Conservation (phyloP, 1,284 basidiomycete genomes). For the Jaminaea rosea region DNA sequence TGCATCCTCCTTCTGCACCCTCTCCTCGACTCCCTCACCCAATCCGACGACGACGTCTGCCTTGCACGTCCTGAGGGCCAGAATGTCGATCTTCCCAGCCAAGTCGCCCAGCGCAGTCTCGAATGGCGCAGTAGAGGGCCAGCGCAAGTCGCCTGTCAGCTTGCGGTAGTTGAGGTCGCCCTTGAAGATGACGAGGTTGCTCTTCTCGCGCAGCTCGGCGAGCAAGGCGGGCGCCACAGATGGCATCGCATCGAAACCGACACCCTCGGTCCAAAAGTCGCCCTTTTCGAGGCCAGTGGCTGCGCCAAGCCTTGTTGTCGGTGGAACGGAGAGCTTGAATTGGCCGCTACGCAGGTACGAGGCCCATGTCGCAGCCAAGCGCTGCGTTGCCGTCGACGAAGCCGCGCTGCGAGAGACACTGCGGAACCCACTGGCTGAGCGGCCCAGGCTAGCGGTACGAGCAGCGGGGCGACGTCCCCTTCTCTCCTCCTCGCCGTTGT, state of each 20-base stretch:
- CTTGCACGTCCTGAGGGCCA: slow-evolving; percentile 86
- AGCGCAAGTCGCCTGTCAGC: slow-evolving; percentile 62
- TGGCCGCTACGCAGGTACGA: slow-evolving; percentile 60
- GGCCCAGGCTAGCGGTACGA: background rate
- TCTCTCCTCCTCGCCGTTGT: slow-evolving; percentile 1
- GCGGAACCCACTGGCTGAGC: background rate
- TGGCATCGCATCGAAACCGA: slow-evolving; percentile 18
- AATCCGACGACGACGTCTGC: slow-evolving; percentile 58
- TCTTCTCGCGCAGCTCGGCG: slow-evolving; percentile 52
- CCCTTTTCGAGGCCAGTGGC: slow-evolving; percentile 22
- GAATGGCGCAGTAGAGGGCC: slow-evolving; percentile 77
- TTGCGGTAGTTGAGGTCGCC: slow-evolving; percentile 67
- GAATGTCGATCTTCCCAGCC: slow-evolving; percentile 66
- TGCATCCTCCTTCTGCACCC: slow-evolving; percentile 23
- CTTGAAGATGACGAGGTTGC: slow-evolving; percentile 85
- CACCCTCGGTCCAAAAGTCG: slow-evolving; percentile 33
- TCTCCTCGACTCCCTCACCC: slow-evolving; percentile 20
- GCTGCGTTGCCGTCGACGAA: slow-evolving; percentile 1
- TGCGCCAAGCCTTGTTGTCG: slow-evolving; percentile 58
- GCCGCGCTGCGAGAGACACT: background rate
- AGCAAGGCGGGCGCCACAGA: slow-evolving; percentile 56
- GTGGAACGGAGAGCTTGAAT: slow-evolving; percentile 66
- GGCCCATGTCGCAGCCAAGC: slow-evolving; percentile 65
- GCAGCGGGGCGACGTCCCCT: slow-evolving; percentile 3
- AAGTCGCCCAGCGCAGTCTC: slow-evolving; percentile 63